Conservation (phyloP, 768 basidiomycete species). For the Mycena indigotica region DNA sequence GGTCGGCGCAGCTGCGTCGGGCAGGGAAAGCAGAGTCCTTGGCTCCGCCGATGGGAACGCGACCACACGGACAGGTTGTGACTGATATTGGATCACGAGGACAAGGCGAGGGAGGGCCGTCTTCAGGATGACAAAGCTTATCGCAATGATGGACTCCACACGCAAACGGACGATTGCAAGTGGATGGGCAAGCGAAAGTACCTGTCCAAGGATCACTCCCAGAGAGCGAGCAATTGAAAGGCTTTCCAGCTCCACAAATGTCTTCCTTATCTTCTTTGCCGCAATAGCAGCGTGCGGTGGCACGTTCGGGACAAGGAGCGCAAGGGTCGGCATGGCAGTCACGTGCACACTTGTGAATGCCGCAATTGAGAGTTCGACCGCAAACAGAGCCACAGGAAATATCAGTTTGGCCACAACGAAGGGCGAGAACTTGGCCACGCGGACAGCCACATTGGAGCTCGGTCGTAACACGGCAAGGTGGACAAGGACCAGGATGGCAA, state of each 20-base stretch:
- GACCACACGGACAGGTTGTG: conserved; percentile 83
- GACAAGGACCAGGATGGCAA: conserved; percentile 97
- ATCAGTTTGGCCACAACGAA: conserved; percentile 55
- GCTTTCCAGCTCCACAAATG: conserved; percentile 66
- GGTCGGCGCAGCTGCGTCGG: conserved; percentile 63
- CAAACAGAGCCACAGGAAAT: conserved; percentile 50
- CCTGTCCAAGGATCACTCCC: conserved; percentile 65
- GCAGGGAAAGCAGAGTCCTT: conserved; percentile 38
- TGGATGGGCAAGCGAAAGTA: conserved; percentile 29
- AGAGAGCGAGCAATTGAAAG: conserved; percentile 42
- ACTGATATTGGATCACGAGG: conserved; percentile 72
- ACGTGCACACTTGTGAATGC: conserved; percentile 68
- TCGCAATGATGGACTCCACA: conserved; percentile 79
- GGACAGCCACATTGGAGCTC: conserved; percentile 78
- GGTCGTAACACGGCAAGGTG: conserved; percentile 84
- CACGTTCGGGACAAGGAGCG: conserved; percentile 56
- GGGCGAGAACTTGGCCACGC: conserved; percentile 56
- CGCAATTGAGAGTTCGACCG: conserved; percentile 58
- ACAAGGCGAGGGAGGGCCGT: conserved; percentile 57
- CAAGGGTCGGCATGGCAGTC: conserved; percentile 82
- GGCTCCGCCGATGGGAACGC: conserved; percentile 45
- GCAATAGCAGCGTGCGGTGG: conserved; percentile 75
- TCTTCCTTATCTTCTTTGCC: conserved; percentile 64
- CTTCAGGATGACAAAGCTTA: conserved; percentile 78
- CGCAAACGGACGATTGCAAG: conserved; percentile 21